Percentiles rank a stretch among this genome's conserved stretches.
These are phyloP conservation scores for Taphrina sp. DNA, from an alignment of 1,139 yeast genomes.

Conservation along the genomic window DNA sequence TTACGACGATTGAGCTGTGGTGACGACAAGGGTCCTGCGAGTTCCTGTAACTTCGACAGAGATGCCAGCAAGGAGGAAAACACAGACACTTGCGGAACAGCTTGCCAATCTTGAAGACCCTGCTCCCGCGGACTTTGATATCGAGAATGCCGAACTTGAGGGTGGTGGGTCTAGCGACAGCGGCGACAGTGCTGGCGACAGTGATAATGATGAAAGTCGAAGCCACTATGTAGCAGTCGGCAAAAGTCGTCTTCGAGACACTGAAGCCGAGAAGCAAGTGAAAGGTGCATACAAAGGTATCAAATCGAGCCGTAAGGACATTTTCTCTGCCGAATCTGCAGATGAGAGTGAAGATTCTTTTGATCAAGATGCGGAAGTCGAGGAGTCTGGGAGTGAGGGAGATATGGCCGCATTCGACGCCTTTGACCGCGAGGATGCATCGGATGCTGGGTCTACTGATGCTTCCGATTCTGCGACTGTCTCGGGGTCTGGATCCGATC, in stretches of 20 bases:
- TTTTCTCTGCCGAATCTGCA: slow-evolving; percentile 3
- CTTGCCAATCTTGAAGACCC: slow-evolving; percentile 20
- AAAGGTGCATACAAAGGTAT: slow-evolving; percentile 17
- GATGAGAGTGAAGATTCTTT: slow-evolving; percentile 6
- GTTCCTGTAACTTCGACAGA: too few relatives aligned
- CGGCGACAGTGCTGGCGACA: slow-evolving; percentile 4
- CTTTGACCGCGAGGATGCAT: slow-evolving; percentile 6
- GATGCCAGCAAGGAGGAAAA: slow-evolving; percentile 15
- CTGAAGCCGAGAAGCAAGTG: slow-evolving; percentile 3
- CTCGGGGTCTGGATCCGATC: slow-evolving; percentile 23
- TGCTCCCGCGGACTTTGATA: slow-evolving; percentile 27
- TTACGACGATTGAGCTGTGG: too few relatives aligned
- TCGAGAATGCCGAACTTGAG: slow-evolving; percentile 17
- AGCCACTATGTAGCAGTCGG: slow-evolving; percentile 23
- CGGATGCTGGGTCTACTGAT: slow-evolving; percentile 8
- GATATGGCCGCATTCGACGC: slow-evolving; percentile 22
- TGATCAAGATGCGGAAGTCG: neutral
- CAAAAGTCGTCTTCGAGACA: slow-evolving; percentile 24
- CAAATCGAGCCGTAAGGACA: slow-evolving; percentile 23
- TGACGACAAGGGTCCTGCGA: too few relatives aligned
- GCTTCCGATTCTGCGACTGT: neutral
- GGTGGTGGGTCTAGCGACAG: slow-evolving; percentile 5
- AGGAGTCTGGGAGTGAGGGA: slow-evolving; percentile 23
- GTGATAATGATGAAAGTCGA: slow-evolving; percentile 9
- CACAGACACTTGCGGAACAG: slow-evolving; percentile 19